These are phyloP conservation scores for Clonostachys rosea DNA, from an alignment of 2,329 filamentous ascomycete genomes.

Conservation along the genomic window DNA sequence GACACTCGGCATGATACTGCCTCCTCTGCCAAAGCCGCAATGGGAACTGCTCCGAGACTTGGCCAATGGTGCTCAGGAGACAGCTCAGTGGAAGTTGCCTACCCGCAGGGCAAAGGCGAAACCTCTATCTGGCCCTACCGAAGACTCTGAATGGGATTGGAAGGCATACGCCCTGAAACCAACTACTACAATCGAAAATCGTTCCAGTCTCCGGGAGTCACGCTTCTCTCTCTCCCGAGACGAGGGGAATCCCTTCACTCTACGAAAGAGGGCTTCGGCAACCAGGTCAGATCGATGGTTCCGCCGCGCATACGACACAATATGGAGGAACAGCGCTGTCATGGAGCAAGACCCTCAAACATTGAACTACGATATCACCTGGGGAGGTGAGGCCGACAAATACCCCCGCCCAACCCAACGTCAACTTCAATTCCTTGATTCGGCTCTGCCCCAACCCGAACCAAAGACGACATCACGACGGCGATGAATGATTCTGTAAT, in stretches of 20 bases:
- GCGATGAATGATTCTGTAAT: no score
- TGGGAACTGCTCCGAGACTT: slow-evolving; percentile 51
- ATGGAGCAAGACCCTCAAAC: slow-evolving; percentile 27
- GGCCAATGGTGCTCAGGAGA: slow-evolving; percentile 29
- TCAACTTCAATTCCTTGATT: slow-evolving; percentile 3
- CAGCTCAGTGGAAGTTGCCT: slow-evolving; percentile 26
- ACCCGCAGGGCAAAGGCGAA: background rate
- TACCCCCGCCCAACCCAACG: background rate
- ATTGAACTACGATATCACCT: slow-evolving; percentile 30
- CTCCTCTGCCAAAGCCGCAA: slow-evolving; percentile 48
- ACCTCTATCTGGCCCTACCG: background rate
- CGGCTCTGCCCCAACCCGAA: no score
- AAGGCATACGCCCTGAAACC: slow-evolving; percentile 30
- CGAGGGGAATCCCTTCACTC: no score
- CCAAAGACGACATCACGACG: no score
- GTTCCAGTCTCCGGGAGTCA: background rate
- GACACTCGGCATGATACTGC: slow-evolving; percentile 39
- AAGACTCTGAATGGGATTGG: slow-evolving; percentile 32
- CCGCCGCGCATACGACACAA: slow-evolving; percentile 38
- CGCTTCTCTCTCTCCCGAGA: no score
- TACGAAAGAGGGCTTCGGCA: background rate
- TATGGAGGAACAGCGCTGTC: slow-evolving; percentile 39
- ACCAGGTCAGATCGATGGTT: slow-evolving; percentile 30
- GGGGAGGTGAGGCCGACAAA: slow-evolving; percentile 29
- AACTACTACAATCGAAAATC: slow-evolving; percentile 28